phyloP scores from a whole-genome alignment of 345 rosid species.

The Salix brachista region DNA sequence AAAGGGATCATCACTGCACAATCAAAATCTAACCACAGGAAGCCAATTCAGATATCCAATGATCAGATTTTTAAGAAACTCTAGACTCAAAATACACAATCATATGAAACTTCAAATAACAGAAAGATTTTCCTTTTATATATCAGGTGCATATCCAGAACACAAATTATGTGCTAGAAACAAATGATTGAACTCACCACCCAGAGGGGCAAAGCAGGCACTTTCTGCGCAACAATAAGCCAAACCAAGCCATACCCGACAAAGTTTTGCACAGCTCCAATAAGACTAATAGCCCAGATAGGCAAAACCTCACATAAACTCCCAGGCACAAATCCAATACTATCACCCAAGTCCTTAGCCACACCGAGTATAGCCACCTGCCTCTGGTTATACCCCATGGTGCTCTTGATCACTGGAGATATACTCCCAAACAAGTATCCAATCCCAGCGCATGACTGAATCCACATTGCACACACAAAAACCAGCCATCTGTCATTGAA shows the following conservation, averaged over 20 bases:
- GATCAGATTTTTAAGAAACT: background rate
- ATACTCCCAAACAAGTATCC: slow-evolving; percentile 84
- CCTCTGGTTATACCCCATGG: slow-evolving; percentile 68
- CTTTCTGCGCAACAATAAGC: slow-evolving; percentile 47
- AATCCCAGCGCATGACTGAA: slow-evolving; percentile 70
- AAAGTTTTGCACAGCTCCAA: slow-evolving; percentile 60
- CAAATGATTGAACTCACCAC: slow-evolving; percentile 48
- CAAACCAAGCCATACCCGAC: slow-evolving; percentile 70
- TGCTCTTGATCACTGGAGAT: slow-evolving; percentile 65
- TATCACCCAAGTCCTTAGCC: slow-evolving; percentile 78
- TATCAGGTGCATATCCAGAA: background rate
- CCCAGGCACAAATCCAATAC: slow-evolving; percentile 63
- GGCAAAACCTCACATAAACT: slow-evolving; percentile 57
- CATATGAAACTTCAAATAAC: background rate
- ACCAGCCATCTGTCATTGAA: slow-evolving; percentile 67
- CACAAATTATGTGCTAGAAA: background rate
- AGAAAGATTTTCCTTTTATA: background rate
- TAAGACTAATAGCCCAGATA: slow-evolving; percentile 49
- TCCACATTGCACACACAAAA: slow-evolving; percentile 81
- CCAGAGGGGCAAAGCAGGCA: slow-evolving; percentile 75
- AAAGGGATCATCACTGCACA: background rate
- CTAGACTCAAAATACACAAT: background rate
- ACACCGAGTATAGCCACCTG: slow-evolving; percentile 73
- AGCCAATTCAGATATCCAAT: background rate
- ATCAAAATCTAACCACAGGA: background rate